Conservation (phyloP, 116 monocot species). For the Posidonia oceanica region DNA sequence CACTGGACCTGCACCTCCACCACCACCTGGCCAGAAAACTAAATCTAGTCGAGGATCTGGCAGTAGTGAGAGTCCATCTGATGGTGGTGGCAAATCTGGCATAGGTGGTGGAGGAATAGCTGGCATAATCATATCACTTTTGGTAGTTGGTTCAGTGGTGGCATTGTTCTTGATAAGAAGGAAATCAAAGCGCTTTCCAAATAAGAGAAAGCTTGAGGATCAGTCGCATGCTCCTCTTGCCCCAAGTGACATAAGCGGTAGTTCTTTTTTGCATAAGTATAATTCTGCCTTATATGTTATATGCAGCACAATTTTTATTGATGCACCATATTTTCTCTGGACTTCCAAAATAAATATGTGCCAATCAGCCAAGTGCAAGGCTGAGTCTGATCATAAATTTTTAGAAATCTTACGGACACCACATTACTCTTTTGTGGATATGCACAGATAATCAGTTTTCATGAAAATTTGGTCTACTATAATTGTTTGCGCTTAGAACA, state of each 20-base stretch:
- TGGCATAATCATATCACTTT: slow-evolving; percentile 66
- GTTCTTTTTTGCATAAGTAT: background rate
- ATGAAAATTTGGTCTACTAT: too few relatives aligned
- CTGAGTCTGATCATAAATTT: too few relatives aligned
- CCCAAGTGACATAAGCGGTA: slow-evolving; percentile 48
- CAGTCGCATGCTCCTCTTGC: slow-evolving; percentile 36
- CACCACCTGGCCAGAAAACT: slow-evolving; percentile 32
- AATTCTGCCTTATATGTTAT: background rate
- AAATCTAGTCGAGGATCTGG: slow-evolving; percentile 33
- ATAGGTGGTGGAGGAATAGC: slow-evolving; percentile 65
- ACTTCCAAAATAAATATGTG: background rate
- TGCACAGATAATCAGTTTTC: too few relatives aligned
- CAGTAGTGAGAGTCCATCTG: slow-evolving; percentile 19
- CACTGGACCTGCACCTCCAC: slow-evolving; percentile 68
- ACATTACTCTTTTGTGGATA: too few relatives aligned
- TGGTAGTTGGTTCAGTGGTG: slow-evolving; percentile 46
- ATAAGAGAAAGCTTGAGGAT: slow-evolving; percentile 29
- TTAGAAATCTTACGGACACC: too few relatives aligned
- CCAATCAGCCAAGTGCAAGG: background rate
- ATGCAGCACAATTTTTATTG: background rate
- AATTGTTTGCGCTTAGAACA: too few relatives aligned
- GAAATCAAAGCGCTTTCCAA: slow-evolving; percentile 21
- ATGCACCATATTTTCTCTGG: background rate
- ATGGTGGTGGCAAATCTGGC: slow-evolving; percentile 34
- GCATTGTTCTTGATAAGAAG: slow-evolving; percentile 63